Evolutionary conservation across 2,329 filamentous ascomycete species (phyloP).

Genomic region (Cladophialophora bantiana): DNA sequence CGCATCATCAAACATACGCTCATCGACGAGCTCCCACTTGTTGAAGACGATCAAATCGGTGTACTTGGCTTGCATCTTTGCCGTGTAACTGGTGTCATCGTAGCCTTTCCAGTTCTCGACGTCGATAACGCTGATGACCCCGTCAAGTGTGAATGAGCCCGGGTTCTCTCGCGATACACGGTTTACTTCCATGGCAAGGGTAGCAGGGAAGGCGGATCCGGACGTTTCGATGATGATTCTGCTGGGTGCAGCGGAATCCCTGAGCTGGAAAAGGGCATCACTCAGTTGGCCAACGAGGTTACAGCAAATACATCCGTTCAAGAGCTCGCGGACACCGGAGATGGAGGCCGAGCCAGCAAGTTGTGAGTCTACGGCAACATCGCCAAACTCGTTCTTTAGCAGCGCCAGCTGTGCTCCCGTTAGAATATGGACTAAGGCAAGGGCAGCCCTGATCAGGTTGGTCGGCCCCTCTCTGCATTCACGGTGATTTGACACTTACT

Average conservation of each 20-base stretch:
- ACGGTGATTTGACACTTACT: conserved; percentile 19
- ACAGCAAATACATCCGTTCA: conserved; percentile 98
- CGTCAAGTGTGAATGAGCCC: conserved; percentile 76
- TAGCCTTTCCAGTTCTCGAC: conserved; percentile 96
- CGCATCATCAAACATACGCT: conserved; percentile 77
- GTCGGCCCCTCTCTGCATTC: background rate
- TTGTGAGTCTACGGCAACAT: conserved; percentile 90
- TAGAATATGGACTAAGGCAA: background rate
- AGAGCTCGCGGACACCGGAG: conserved; percentile 86
- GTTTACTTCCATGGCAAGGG: conserved; percentile 89
- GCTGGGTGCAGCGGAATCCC: conserved; percentile 68
- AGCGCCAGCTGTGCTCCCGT: conserved; percentile 73
- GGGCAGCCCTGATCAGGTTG: background rate
- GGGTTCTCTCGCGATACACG: conserved; percentile 69
- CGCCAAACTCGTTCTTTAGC: conserved; percentile 97
- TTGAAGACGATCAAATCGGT: conserved; percentile 92
- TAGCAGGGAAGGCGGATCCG: conserved; percentile 86
- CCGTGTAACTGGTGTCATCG: conserved; percentile 88
- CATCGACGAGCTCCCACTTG: conserved; percentile 83
- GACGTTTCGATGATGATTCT: conserved; percentile 94
- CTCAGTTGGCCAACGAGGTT: conserved; percentile 93
- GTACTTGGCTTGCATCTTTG: conserved; percentile 84
- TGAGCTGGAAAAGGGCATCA: conserved; percentile 78
- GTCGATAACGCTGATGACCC: conserved; percentile 87
- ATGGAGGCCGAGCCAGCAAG: conserved; percentile 83